A percentile compares a stretch with the other conserved stretches of the same genome.
phyloP scores from a whole-genome alignment of 805 yeast species.

The Kodamaea jinghongensis region DNA sequence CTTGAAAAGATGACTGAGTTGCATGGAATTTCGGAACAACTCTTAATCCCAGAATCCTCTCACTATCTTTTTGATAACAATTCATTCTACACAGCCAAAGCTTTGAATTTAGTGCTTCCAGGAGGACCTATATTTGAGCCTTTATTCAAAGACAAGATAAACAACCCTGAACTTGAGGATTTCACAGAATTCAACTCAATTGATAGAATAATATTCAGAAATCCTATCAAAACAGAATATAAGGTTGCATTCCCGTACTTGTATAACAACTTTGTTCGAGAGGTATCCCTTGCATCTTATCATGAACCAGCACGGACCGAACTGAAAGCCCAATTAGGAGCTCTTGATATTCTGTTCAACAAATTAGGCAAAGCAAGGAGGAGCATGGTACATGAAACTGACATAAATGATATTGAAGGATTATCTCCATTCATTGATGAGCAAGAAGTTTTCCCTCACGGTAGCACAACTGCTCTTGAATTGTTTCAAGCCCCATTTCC shows the following conservation, averaged over 20 bases:
- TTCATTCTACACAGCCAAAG: conserved; percentile 87
- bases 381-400: conserved; percentile 9
- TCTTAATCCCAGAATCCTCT: conserved; percentile 45
- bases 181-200: conserved; percentile 87
- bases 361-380: conserved; percentile 43
- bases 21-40: conserved; percentile 66
- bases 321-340: conserved; percentile 38
- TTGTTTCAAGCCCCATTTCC: conserved; percentile 86
- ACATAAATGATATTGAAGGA: conserved; percentile 34
- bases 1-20: conserved; percentile 62
- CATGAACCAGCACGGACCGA: conserved; percentile 59
- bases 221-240: conserved; percentile 76
- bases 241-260: conserved; percentile 82
- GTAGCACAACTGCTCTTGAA: conserved; percentile 52
- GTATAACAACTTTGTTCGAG: conserved; percentile 73
- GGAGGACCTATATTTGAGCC: conserved; percentile 98
- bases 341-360: conserved; percentile 23
- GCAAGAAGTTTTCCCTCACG: conserved; percentile 33
- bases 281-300: conserved; percentile 61
- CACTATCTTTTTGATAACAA: conserved; percentile 69
- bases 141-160: conserved; percentile 56
- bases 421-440: conserved; percentile 52
- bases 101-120: conserved; percentile 80
- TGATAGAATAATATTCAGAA: conserved; percentile 80
- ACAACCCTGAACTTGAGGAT: conserved; percentile 65